Conservation (phyloP, 257 asterid species). For the Phtheirospermum japonicum region DNA sequence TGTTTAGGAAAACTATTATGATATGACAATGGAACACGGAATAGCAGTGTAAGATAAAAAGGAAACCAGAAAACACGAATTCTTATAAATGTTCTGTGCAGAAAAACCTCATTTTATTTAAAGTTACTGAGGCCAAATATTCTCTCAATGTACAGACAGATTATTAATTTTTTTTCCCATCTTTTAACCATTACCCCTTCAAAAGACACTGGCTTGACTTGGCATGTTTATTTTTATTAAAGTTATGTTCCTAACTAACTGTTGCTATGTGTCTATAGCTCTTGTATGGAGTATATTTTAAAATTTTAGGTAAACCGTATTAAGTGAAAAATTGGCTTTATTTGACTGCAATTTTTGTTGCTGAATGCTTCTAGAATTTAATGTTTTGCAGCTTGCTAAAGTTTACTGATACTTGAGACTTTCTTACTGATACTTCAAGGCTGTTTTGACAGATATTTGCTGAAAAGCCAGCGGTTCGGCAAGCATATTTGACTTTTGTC, state of each 20-base stretch:
- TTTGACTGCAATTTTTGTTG: constrained; percentile 9
- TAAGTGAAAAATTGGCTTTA: too few species aligned
- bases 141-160: background rate
- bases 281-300: background rate
- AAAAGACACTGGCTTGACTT: constrained; percentile 17
- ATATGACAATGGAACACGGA: constrained; percentile 12
- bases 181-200: constrained; percentile 1
- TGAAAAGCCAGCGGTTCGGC: constrained; percentile 98
- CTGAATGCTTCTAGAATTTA: constrained; percentile 13
- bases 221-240: constrained; percentile 10
- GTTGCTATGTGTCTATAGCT: constrained; percentile 11
- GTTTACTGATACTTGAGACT: constrained; percentile 1
- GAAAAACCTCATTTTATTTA: constrained; percentile 11
- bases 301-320: too few species aligned
- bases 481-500: constrained; percentile 85
- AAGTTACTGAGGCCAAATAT: constrained; percentile 3
- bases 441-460: constrained; percentile 77
- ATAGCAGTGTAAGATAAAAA: constrained; percentile 11
- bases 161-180: background rate
- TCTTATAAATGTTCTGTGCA: constrained; percentile 1
- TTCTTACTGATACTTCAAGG: background rate
- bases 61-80: constrained; percentile 21
- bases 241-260: background rate
- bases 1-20: constrained; percentile 1
- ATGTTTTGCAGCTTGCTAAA: constrained; percentile 22